Conservation (phyloP, 257 asterid species). For the Solanum piurae region DNA sequence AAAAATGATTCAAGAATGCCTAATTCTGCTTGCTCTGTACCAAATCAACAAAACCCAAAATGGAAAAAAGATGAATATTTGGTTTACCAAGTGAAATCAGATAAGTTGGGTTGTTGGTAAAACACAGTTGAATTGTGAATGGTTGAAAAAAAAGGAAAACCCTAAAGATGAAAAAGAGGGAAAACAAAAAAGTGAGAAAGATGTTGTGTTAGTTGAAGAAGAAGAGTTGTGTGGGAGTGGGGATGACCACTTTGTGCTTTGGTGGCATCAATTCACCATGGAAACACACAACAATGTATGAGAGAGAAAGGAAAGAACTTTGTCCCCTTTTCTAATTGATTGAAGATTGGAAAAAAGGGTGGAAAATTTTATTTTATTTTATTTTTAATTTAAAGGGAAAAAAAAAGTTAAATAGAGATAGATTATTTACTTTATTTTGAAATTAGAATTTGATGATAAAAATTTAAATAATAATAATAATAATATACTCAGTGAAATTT, state of each 20-base stretch:
- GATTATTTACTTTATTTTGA: neutral
- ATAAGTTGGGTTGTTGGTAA: neutral
- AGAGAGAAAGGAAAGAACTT: neutral
- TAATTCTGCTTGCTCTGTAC: neutral
- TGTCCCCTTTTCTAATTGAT: neutral
- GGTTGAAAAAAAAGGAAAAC: neutral
- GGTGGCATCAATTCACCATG: slow-evolving; percentile 26
- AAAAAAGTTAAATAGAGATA: neutral
- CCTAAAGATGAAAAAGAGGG: neutral
- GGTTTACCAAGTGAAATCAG: neutral
- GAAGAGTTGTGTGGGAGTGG: slow-evolving; percentile 16
- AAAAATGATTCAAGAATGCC: neutral
- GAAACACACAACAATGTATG: slow-evolving; percentile 12
- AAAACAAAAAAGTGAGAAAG: neutral
- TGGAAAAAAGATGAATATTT: neutral
- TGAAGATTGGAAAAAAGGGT: neutral
- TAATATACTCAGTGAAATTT: no score
- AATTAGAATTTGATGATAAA: no score
- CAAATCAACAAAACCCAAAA: neutral
- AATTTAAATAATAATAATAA: no score
- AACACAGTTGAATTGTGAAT: neutral
- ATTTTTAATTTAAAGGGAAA: neutral
- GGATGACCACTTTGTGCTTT: slow-evolving; percentile 21
- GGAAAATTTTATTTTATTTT: no score
- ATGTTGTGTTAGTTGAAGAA: slow-evolving; percentile 3